Conservation (phyloP, 2,329 filamentous ascomycete species). For the Mycosphaerelloides madeirae region DNA sequence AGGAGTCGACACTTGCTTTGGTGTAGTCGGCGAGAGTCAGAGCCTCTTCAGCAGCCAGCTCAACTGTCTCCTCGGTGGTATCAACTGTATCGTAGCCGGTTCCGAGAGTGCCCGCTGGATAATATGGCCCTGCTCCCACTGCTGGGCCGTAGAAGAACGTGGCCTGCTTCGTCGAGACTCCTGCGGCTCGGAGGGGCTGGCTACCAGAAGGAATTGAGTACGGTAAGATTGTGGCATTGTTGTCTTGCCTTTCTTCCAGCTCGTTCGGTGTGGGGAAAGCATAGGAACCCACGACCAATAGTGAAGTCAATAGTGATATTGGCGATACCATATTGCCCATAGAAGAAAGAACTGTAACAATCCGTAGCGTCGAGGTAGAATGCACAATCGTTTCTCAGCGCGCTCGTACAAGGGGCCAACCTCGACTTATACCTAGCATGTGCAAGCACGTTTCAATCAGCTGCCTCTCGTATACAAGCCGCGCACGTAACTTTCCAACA, state of each 20-base stretch:
- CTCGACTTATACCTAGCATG: no score
- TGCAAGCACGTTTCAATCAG: no score
- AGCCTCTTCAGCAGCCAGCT: not conserved
- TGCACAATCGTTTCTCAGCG: no score
- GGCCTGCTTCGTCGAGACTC: not conserved
- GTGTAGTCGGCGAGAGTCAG: not conserved
- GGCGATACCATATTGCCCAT: no score
- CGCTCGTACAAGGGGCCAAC: no score
- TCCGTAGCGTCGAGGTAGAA: no score
- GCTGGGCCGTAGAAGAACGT: slow-evolving; percentile 1
- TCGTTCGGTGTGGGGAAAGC: no score
- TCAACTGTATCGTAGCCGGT: not conserved
- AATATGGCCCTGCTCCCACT: not conserved
- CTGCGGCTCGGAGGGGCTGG: not conserved
- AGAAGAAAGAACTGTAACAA: no score
- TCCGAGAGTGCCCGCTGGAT: not conserved
- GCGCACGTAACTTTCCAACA: no score
- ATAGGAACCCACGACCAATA: no score
- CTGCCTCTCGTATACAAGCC: no score
- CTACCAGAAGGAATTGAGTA: not conserved
- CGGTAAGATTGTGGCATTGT: not conserved
- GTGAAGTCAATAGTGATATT: no score
- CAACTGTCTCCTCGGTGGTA: not conserved
- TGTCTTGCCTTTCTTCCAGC: not conserved
- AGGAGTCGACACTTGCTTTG: not conserved